These are phyloP conservation scores for Aaosphaeria pasadenensis DNA, from an alignment of 2,329 filamentous ascomycete genomes.

Conservation along the genomic window DNA sequence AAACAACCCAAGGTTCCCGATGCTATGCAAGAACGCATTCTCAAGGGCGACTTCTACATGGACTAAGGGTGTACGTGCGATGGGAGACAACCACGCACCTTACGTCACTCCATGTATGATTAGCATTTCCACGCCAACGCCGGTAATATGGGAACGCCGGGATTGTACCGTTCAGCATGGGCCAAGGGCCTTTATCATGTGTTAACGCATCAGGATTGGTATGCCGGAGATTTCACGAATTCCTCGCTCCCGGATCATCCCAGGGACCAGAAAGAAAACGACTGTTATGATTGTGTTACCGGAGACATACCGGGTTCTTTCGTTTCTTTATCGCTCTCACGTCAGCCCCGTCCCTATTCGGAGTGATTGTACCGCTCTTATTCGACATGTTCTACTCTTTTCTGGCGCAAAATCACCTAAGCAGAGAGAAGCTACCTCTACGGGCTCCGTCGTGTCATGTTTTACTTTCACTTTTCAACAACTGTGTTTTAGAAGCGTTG, in stretches of 20 bases:
- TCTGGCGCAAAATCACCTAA: too few species aligned
- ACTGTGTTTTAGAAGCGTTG: too few species aligned
- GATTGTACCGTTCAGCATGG: too few species aligned
- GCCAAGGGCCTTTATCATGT: too few species aligned
- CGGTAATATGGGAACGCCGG: too few species aligned
- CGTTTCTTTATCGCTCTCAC: conserved; percentile 1
- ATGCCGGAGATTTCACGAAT: neutral
- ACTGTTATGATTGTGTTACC: conserved; percentile 12
- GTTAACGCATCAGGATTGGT: neutral
- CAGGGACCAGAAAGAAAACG: neutral
- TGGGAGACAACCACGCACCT: conserved; percentile 3
- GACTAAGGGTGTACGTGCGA: conserved; percentile 54
- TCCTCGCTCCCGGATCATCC: neutral
- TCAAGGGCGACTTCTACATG: conserved; percentile 98
- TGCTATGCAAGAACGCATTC: conserved; percentile 92
- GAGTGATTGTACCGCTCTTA: neutral
- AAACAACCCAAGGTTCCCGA: conserved; percentile 68
- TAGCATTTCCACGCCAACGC: conserved; percentile 4
- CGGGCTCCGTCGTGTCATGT: too few species aligned
- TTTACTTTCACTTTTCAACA: too few species aligned
- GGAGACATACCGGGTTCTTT: conserved; percentile 8
- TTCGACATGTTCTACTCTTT: neutral
- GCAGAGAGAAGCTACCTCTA: too few species aligned
- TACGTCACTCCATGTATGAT: conserved; percentile 15
- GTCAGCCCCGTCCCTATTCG: neutral